These are phyloP conservation scores for Marasmius sp. DNA, from an alignment of 1,284 basidiomycete genomes.

Conservation along the genomic window DNA sequence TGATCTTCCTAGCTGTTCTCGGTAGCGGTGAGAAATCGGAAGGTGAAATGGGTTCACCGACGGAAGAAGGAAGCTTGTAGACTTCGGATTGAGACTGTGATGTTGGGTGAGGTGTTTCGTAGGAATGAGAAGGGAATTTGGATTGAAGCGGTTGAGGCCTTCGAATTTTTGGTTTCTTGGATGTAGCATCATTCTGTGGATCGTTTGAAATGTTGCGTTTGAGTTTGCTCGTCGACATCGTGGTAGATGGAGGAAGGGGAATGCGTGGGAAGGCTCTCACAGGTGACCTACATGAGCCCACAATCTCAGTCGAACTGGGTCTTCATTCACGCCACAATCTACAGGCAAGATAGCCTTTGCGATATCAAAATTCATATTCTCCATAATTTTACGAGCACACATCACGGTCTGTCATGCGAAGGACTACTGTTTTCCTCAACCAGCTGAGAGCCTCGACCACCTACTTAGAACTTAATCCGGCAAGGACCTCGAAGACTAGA, in stretches of 20 bases:
- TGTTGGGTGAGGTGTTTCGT: constrained; percentile 16
- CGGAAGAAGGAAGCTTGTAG: constrained; percentile 18
- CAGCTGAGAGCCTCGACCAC: too few species aligned
- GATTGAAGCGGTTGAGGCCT: constrained; percentile 3
- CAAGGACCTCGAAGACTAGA: too few species aligned
- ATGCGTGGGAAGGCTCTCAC: constrained; percentile 7
- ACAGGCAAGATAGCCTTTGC: too few species aligned
- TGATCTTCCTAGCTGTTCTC: constrained; percentile 1
- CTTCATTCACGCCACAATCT: too few species aligned
- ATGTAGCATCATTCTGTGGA: constrained; percentile 1
- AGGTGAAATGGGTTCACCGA: constrained; percentile 15
- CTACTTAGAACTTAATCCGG: too few species aligned
- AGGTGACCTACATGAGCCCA: not conserved
- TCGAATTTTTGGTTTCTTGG: constrained; percentile 13
- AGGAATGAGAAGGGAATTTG: not conserved
- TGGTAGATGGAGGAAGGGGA: constrained; percentile 32
- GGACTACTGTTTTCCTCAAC: too few species aligned
- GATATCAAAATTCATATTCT: too few species aligned
- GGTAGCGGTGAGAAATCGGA: constrained; percentile 19
- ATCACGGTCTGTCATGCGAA: too few species aligned
- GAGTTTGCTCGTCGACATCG: constrained; percentile 9
- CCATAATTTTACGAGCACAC: too few species aligned
- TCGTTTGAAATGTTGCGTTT: constrained; percentile 14
- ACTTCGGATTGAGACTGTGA: constrained; percentile 9
- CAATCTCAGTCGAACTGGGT: too few species aligned